These are phyloP conservation scores for Choanephora cucurbitarum DNA, from an alignment of 371 early-diverging fungal species.

Conservation along the genomic window DNA sequence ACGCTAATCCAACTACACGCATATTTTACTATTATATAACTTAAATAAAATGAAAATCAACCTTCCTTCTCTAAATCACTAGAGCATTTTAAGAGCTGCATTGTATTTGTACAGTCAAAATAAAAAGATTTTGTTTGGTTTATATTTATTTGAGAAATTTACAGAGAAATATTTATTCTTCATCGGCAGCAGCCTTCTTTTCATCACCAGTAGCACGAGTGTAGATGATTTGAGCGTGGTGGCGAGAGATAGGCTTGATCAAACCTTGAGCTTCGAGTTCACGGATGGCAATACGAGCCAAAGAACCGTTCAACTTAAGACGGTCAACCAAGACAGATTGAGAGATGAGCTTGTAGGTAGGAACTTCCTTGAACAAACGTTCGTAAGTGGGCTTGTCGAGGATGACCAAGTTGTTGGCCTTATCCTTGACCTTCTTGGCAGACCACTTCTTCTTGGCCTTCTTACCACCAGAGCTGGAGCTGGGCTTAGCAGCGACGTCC, in stretches of 20 bases:
- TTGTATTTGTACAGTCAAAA: no score
- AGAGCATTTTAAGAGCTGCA: no score
- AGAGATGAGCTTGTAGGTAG: slow-evolving; percentile 98
- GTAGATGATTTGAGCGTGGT: slow-evolving; percentile 95
- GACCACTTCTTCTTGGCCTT: slow-evolving; percentile 97
- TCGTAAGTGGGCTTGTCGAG: slow-evolving; percentile 91
- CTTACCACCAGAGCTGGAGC: slow-evolving; percentile 82
- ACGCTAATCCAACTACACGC: slow-evolving; percentile 37
- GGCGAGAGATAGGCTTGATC: slow-evolving; percentile 88
- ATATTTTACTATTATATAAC: no score
- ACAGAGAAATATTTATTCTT: slow-evolving; percentile 24
- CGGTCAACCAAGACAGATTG: slow-evolving; percentile 98
- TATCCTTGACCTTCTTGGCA: slow-evolving; percentile 95
- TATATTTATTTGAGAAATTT: no score
- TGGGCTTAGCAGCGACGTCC: slow-evolving; percentile 72
- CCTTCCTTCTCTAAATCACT: no score
- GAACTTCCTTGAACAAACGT: slow-evolving; percentile 97
- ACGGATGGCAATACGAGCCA: slow-evolving; percentile 93
- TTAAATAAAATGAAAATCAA: no score
- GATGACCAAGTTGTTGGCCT: slow-evolving; percentile 95
- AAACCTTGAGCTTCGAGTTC: slow-evolving; percentile 91
- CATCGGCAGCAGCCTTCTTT: slow-evolving; percentile 49
- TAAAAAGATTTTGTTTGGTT: no score
- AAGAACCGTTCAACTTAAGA: slow-evolving; percentile 95
- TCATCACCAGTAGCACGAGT: slow-evolving; percentile 86